Base-by-base conservation (phyloP, 257 asterid genomes). In the Solanum neorickii region DNA sequence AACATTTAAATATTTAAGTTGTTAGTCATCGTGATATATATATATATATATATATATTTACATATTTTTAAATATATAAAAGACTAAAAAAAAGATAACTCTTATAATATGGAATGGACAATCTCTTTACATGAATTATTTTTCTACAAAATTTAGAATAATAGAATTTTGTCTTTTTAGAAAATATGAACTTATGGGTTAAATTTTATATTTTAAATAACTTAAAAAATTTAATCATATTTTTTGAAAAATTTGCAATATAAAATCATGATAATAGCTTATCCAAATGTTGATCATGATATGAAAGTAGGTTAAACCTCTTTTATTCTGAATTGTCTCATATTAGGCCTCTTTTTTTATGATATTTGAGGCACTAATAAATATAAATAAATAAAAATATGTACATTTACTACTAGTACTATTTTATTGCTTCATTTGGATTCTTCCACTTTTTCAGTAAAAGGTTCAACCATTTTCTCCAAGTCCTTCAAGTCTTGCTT, bases 401-500 rank as follows among this genome's bases (percentile, higher is more conserved):
- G 59, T 35, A 74, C 46, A 27, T 20, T 6, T 68, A 13, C 74
- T 5, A 44, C 87, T 90, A 35, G 7, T 35, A 89, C 33, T 90
- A 89, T n/a, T 41, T 87, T 73, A 18, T 85, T 42, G 7, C 62
- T 42, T 86, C 85, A 82, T 66, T 89, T 83, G 70, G 44, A 5
- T 44, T 91, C 78, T 15, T 27, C 75, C 15, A 92, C 74, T 56
- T 91, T 86, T 14, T 93, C 90, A 87, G 92, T 89, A 65, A 92
- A 84, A 49, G 96, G 95, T 85, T 90, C 94, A 82, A 90, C 91
- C 88, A 90, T 87, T 23, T 86, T 83, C 89, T 92, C 95, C 88
- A 94, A 83, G 18, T 92, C 94, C 82, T 91, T 90, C 87, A 95
- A 84, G 76, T 94, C 98, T 89, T 92, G 92, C 90, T 92, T 88